Conservation (phyloP, 768 basidiomycete species). For the Phlebiopsis flavidoalba region DNA sequence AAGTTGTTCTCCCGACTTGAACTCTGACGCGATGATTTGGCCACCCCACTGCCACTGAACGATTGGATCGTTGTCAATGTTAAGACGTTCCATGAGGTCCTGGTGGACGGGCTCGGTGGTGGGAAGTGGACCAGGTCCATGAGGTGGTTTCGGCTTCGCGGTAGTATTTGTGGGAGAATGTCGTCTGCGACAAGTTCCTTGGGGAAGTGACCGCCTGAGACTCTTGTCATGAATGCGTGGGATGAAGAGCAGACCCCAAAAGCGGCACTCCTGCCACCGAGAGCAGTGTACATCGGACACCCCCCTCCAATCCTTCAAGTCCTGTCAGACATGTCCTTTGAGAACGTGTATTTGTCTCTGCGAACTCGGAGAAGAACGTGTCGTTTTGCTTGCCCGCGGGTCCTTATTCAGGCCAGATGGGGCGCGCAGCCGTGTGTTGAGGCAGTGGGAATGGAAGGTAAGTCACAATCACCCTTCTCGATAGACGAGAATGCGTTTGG, state of each 20-base stretch:
- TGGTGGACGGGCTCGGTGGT: neutral
- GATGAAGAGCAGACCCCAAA: constrained; percentile 18
- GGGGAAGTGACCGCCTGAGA: neutral
- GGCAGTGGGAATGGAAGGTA: constrained; percentile 22
- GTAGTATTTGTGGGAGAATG: neutral
- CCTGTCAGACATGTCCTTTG: constrained; percentile 11
- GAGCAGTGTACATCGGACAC: constrained; percentile 17
- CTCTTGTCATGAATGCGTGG: constrained; percentile 8
- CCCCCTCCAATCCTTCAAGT: constrained; percentile 17
- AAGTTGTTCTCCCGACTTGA: constrained; percentile 19
- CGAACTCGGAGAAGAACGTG: constrained; percentile 19
- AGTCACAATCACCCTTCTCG: constrained; percentile 22
- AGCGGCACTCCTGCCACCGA: constrained; percentile 19
- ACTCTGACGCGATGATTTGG: constrained; percentile 24
- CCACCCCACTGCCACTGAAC: constrained; percentile 24
- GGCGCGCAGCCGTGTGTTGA: constrained; percentile 23
- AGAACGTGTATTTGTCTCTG: neutral
- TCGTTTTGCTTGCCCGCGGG: constrained; percentile 22
- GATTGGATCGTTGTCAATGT: neutral
- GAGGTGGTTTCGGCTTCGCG: neutral
- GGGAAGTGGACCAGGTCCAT: neutral
- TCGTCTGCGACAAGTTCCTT: neutral
- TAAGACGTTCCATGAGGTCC: neutral
- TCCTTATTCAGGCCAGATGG: constrained; percentile 3
- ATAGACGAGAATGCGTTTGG: constrained; percentile 20